phyloP scores from a whole-genome alignment of 371 early-diverging fungal genomes.

The Encephalitozoon hellem region DNA sequence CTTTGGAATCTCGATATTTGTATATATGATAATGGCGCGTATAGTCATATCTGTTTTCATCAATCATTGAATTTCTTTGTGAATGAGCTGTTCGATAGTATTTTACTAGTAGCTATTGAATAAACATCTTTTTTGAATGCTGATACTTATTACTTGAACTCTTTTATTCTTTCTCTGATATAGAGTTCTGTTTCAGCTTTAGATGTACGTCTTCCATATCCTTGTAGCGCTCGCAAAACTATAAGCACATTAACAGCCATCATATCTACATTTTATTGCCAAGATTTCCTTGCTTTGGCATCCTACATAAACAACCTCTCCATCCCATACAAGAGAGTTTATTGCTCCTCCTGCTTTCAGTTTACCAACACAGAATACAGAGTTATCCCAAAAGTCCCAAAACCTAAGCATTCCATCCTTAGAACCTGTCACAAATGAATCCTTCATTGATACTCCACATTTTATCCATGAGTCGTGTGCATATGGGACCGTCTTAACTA shows the following conservation, averaged over 20 bases:
- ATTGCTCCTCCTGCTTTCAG: not conserved
- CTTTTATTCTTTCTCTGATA: too few relatives aligned
- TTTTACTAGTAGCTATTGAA: too few relatives aligned
- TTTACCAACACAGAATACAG: slow-evolving; percentile 25
- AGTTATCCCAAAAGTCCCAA: slow-evolving; percentile 44
- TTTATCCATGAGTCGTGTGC: slow-evolving; percentile 51
- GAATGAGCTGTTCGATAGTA: too few relatives aligned
- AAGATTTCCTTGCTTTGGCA: slow-evolving; percentile 8
- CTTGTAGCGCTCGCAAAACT: not conserved
- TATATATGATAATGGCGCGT: too few relatives aligned
- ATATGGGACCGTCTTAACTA: slow-evolving; percentile 45
- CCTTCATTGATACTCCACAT: not conserved
- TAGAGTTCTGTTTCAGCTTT: not conserved
- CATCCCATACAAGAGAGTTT: slow-evolving; percentile 10
- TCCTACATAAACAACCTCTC: slow-evolving; percentile 22
- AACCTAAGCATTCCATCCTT: slow-evolving; percentile 34
- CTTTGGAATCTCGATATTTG: too few relatives aligned
- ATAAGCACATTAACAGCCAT: not conserved
- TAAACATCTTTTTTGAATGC: too few relatives aligned
- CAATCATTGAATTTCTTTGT: too few relatives aligned
- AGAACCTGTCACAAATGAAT: slow-evolving; percentile 40
- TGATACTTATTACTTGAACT: too few relatives aligned
- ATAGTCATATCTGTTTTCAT: too few relatives aligned
- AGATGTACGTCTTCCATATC: not conserved
- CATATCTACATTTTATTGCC: slow-evolving; percentile 2